Evolutionary conservation across 768 basidiomycete species (phyloP).

Genomic region (Boletus rufocinnamomeus): DNA sequence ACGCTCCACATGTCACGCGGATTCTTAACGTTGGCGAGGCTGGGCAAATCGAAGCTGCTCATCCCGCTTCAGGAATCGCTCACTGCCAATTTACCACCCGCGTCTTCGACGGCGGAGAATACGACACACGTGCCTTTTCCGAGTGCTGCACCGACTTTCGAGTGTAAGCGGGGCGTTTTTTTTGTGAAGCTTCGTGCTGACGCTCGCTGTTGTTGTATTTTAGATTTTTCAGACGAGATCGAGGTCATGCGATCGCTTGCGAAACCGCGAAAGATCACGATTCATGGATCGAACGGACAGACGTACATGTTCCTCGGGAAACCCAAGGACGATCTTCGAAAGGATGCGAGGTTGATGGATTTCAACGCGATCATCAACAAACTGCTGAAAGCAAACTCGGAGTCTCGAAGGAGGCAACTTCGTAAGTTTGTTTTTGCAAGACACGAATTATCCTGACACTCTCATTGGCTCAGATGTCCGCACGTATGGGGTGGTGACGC

Average conservation of each 20-base stretch:
- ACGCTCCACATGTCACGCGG: constrained; percentile 48
- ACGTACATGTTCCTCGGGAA: constrained; percentile 92
- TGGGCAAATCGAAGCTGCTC: constrained; percentile 70
- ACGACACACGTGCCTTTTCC: constrained; percentile 83
- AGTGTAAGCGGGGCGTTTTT: constrained; percentile 42
- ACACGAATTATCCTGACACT: background rate
- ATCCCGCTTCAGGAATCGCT: constrained; percentile 93
- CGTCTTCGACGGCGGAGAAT: constrained; percentile 48
- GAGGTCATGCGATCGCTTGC: constrained; percentile 91
- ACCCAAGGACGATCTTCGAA: constrained; percentile 95
- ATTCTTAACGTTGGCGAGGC: constrained; percentile 53
- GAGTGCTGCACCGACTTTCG: constrained; percentile 69
- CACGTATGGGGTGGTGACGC: constrained; percentile 96
- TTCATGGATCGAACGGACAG: constrained; percentile 80
- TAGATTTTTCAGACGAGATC: constrained; percentile 81
- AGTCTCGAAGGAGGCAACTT: constrained; percentile 86
- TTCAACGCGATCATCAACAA: constrained; percentile 98
- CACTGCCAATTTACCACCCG: constrained; percentile 83
- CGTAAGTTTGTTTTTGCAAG: constrained; percentile 51
- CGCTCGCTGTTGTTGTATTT: background rate
- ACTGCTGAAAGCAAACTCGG: constrained; percentile 88
- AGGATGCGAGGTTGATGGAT: constrained; percentile 97
- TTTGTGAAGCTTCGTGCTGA: background rate
- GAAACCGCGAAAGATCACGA: constrained; percentile 87
- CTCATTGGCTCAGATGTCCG: constrained; percentile 62